Percentiles rank a stretch among this genome's conserved stretches.
Evolutionary conservation across 2,329 filamentous ascomycete genomes (phyloP).

Genomic region (Neofusicoccum cordaticola): DNA sequence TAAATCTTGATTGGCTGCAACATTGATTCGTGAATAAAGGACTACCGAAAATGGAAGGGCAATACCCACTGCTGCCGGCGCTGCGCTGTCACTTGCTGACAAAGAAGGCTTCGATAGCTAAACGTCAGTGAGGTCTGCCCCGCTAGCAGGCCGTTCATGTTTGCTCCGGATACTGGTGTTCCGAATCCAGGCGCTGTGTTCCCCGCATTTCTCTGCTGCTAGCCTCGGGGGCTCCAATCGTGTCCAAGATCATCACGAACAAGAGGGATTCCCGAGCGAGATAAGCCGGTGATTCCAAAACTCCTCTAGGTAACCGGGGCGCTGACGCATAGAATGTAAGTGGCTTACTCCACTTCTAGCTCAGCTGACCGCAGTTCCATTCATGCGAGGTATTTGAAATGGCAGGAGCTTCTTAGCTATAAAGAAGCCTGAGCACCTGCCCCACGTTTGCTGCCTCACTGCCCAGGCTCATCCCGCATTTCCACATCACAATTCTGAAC

Average conservation of each 20-base stretch:
- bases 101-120: not conserved
- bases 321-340: not conserved
- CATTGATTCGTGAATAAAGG: not conserved
- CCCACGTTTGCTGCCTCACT: not conserved
- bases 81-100: not conserved
- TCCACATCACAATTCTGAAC: not conserved
- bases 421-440: not conserved
- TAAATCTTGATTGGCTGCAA: not conserved
- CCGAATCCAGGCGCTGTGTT: not conserved
- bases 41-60: not conserved
- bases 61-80: not conserved
- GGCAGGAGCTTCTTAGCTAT: not conserved
- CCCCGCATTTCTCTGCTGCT: conserved; percentile 4
- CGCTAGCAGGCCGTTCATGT: not conserved
- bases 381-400: not conserved
- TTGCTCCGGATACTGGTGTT: not conserved
- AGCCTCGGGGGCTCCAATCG: not conserved
- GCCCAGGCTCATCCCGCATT: not conserved
- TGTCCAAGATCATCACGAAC: conserved; percentile 1
- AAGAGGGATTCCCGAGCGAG: not conserved
- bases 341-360: not conserved
- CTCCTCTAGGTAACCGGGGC: not conserved
- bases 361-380: not conserved
- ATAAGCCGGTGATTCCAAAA: not conserved
- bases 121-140: not conserved